These are phyloP conservation scores for Penicillium desertorum DNA, from an alignment of 495 filamentous ascomycete genomes.

Conservation along the genomic window DNA sequence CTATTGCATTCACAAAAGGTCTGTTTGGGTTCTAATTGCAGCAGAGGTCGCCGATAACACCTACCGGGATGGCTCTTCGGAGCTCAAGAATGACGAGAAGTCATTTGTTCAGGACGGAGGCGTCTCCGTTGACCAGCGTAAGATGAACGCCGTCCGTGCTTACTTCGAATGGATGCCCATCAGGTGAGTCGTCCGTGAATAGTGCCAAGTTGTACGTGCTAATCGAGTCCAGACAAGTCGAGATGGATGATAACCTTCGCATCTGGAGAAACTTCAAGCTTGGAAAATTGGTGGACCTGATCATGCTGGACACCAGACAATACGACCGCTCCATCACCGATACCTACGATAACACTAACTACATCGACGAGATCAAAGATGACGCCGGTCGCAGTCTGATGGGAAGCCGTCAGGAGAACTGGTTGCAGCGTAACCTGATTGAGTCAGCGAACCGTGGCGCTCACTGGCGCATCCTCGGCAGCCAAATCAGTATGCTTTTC, in stretches of 20 bases:
- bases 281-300: conserved; percentile 62
- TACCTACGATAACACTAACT: conserved; percentile 54
- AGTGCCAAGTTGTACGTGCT: not conserved
- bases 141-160: conserved; percentile 67
- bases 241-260: conserved; percentile 68
- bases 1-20: conserved; percentile 1
- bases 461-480: conserved; percentile 12
- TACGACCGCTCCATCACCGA: conserved; percentile 59
- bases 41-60: conserved; percentile 64
- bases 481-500: conserved; percentile 9
- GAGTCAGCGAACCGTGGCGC: conserved; percentile 33
- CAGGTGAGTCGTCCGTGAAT: conserved; percentile 18
- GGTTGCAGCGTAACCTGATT: conserved; percentile 63
- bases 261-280: conserved; percentile 68
- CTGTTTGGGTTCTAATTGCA: conserved; percentile 4
- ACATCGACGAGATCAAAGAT: conserved; percentile 54
- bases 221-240: conserved; percentile 37
- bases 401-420: conserved; percentile 64
- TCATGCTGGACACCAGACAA: conserved; percentile 68
- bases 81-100: conserved; percentile 60
- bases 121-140: conserved; percentile 62
- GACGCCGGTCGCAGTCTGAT: conserved; percentile 60
- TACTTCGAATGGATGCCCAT: conserved; percentile 70
- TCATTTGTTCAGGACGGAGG: conserved; percentile 57
- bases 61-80: conserved; percentile 53